Evolutionary conservation across 106 monocot genomes (phyloP).

Genomic region (Triglochin maritima): DNA sequence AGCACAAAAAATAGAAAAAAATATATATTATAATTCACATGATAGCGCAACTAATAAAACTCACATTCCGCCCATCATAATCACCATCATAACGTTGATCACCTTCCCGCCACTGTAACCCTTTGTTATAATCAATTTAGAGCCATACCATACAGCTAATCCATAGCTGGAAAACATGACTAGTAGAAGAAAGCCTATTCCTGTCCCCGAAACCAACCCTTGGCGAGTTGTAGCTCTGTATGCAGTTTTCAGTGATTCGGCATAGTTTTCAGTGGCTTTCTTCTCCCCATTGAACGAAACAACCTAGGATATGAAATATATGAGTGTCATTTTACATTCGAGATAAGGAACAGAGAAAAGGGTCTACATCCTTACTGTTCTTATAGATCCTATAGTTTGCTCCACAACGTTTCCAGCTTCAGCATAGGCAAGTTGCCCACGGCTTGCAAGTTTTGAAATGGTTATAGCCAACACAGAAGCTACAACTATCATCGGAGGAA

Average conservation of each 20-base stretch:
- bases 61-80: constrained; percentile 57
- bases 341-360: no score
- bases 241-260: constrained; percentile 34
- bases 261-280: constrained; percentile 42
- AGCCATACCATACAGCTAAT: constrained; percentile 58
- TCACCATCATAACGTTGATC: constrained; percentile 42
- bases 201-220: constrained; percentile 49
- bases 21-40: not conserved
- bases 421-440: constrained; percentile 42
- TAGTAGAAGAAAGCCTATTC: constrained; percentile 34
- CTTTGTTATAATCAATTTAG: constrained; percentile 39
- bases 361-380: constrained; percentile 45
- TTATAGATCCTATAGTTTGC: constrained; percentile 66
- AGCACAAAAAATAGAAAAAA: not conserved
- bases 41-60: not conserved
- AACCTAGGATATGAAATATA: constrained; percentile 27
- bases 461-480: constrained; percentile 33
- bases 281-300: constrained; percentile 76
- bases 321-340: no score
- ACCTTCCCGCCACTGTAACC: constrained; percentile 67
- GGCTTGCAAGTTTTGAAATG: constrained; percentile 29
- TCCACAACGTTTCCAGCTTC: constrained; percentile 61
- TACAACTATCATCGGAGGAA: constrained; percentile 46
- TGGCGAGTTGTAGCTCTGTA: constrained; percentile 34
- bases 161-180: constrained; percentile 46